Evolutionary conservation across 108 stramenopile species (phyloP), one percentile per base, ranked within the genome.

Genomic region (Parmales sp.): DNA sequence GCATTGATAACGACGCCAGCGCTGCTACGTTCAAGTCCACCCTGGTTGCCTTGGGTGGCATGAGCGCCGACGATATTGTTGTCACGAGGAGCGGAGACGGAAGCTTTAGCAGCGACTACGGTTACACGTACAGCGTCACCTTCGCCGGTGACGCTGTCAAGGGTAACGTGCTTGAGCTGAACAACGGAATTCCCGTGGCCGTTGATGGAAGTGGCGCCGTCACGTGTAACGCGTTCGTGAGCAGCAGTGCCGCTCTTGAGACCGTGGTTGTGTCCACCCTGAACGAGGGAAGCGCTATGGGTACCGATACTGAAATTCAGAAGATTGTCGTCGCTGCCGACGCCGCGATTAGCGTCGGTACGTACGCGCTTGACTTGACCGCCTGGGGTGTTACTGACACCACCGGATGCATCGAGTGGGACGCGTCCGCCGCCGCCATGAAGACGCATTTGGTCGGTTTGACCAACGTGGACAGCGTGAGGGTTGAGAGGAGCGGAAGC

Each of bases 1-100:
- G 54, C 31, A 60, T 44, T 28, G 1, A 4, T 5, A 19, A 13
- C 45, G 44, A 19, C 38, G 44, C 26, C 16, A 22, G 2, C 25
- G 66, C 26, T 16, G 25, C 8, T 2, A 46, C 31, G 13, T 23
- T 48, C 43, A 49, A 45, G 25, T 22, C 20, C 26, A 64, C 64
- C 37, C 38, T 67, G 2, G 54, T 29, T 13, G 67, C 46, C 1
- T 34, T 48, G 23, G 18, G 26, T 1, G 67, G 49, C 38, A 18
- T 19, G 20, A 3, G 2, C 22, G 39, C 64, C 1, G 6, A 5
- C 16, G 54, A 90, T 64, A 68, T 90, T 41, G 7, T 65, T n/a
- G 86, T 90, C 4, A 69, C 67, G 60, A 78, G 81, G 29, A 49
- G 51, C 54, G 88, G 88, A 3, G 86, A 89, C 65, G 88, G 82